These are phyloP conservation scores for Phytophthora sojae DNA, from an alignment of 352 stramenopile species.

Conservation along the genomic window DNA sequence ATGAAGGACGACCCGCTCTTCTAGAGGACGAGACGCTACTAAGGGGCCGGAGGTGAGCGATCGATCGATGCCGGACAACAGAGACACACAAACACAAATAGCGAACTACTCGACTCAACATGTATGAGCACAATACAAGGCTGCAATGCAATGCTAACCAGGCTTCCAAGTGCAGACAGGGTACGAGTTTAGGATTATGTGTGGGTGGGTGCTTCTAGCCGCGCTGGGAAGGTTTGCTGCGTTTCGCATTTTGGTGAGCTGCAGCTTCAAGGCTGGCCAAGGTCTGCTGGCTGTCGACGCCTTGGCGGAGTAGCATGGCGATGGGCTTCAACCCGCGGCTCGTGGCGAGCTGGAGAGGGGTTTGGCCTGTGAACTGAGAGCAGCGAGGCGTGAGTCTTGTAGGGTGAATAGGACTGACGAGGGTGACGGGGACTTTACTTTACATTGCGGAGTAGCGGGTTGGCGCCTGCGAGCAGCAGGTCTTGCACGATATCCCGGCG, in stretches of 20 bases:
- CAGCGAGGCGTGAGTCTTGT: slow-evolving; percentile 1
- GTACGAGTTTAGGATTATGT: slow-evolving; percentile 7
- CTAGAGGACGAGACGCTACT: slow-evolving; percentile 30
- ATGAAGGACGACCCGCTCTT: slow-evolving; percentile 88
- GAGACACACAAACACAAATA: background rate
- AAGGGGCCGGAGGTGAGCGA: slow-evolving; percentile 1
- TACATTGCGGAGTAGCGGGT: slow-evolving; percentile 70
- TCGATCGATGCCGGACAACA: background rate
- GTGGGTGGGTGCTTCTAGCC: background rate
- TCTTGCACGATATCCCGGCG: slow-evolving; percentile 67
- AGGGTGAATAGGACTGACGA: background rate
- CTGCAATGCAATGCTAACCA: background rate
- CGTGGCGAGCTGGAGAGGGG: slow-evolving; percentile 50
- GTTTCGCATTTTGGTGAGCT: slow-evolving; percentile 11
- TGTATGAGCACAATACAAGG: slow-evolving; percentile 23
- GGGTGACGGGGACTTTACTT: background rate
- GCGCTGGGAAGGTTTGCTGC: background rate
- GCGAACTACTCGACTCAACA: background rate
- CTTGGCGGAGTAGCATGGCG: slow-evolving; percentile 44
- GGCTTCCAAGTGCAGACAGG: background rate
- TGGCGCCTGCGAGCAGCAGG: slow-evolving; percentile 61
- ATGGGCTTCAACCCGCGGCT: slow-evolving; percentile 33
- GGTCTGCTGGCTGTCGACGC: slow-evolving; percentile 42
- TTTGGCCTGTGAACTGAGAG: slow-evolving; percentile 57
- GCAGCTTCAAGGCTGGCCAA: slow-evolving; percentile 27